Evolutionary conservation across 2,329 filamentous ascomycete species (phyloP).

Genomic region (Lecanicillium sp.): DNA sequence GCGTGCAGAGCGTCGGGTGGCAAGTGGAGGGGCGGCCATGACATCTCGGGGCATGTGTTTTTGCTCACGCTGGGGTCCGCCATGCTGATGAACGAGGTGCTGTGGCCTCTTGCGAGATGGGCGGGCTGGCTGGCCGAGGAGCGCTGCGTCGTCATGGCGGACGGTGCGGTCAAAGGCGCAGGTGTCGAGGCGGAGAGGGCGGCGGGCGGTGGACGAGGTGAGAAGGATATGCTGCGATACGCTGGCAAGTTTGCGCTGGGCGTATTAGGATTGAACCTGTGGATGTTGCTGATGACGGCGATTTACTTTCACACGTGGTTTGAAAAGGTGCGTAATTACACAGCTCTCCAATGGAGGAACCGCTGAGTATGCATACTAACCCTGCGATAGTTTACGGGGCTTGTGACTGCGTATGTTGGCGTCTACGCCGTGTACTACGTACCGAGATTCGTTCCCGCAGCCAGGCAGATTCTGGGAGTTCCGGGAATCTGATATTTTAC

Average conservation of each 20-base stretch:
- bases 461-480: constrained; percentile 42
- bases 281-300: constrained; percentile 98
- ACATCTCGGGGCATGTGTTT: constrained; percentile 94
- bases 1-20: constrained; percentile 82
- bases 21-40: constrained; percentile 85
- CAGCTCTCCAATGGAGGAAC: neutral
- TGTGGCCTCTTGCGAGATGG: constrained; percentile 48
- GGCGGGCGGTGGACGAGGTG: constrained; percentile 20
- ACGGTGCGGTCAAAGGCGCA: constrained; percentile 59
- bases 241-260: constrained; percentile 51
- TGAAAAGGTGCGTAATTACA: constrained; percentile 70
- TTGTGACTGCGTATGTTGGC: constrained; percentile 40
- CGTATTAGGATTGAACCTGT: constrained; percentile 69
- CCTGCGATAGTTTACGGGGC: constrained; percentile 43
- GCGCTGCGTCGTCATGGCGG: constrained; percentile 57
- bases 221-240: constrained; percentile 33
- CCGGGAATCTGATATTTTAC: constrained; percentile 39
- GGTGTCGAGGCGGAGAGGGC: constrained; percentile 37
- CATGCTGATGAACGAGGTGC: constrained; percentile 75
- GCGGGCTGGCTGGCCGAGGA: constrained; percentile 47
- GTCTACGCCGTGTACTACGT: constrained; percentile 48
- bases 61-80: constrained; percentile 78
- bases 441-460: constrained; percentile 42
- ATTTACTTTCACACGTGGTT: constrained; percentile 99
- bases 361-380: constrained; percentile 19